phyloP scores from a whole-genome alignment of 2,329 filamentous ascomycete species.

The Trichoderma aggressivum region DNA sequence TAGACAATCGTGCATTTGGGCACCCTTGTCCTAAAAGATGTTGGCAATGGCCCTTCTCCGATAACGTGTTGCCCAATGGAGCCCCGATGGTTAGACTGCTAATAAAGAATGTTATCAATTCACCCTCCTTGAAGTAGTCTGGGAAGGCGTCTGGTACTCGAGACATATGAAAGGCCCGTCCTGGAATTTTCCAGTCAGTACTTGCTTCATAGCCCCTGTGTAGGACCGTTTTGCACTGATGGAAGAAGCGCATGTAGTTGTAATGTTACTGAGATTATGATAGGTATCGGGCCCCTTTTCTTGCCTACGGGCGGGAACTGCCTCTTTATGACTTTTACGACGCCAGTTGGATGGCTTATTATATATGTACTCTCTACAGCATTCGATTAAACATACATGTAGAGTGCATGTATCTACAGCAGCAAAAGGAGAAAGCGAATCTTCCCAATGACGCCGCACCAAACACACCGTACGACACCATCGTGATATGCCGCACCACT shows the following conservation, averaged over 20 bases:
- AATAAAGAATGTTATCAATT: background rate
- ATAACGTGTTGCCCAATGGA: background rate
- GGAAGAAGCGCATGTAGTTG: background rate
- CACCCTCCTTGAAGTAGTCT: background rate
- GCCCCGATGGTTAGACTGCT: background rate
- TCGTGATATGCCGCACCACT: background rate
- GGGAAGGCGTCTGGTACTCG: background rate
- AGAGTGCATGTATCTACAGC: background rate
- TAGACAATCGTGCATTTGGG: background rate
- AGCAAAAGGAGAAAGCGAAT: background rate
- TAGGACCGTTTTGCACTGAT: background rate
- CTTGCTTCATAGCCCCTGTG: background rate
- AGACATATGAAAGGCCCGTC: background rate
- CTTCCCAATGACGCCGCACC: background rate
- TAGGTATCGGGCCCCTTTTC: background rate
- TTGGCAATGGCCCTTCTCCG: background rate
- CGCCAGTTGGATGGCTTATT: background rate
- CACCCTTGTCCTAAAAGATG: background rate
- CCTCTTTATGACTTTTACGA: background rate
- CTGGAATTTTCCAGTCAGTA: background rate
- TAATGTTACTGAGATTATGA: background rate
- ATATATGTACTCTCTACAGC: background rate
- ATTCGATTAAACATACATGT: background rate
- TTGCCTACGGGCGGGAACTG: background rate
- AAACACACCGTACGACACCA: background rate